These are phyloP conservation scores for Quillaja saponaria DNA, from an alignment of 306 rosid genomes.

Conservation along the genomic window DNA sequence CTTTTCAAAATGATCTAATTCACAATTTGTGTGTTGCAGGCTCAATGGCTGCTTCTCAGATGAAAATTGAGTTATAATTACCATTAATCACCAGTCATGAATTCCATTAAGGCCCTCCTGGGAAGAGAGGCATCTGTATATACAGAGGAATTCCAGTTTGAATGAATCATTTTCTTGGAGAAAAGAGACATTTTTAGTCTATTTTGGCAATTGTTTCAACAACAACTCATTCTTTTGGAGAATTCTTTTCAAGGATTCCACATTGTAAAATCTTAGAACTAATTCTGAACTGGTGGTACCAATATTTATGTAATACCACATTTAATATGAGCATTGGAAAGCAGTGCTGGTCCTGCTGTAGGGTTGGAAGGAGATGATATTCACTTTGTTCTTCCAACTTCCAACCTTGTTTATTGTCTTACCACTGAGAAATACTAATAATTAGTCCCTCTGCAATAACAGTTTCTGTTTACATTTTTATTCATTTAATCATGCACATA, in stretches of 20 bases:
- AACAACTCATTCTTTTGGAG: slow-evolving; percentile 51
- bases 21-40: slow-evolving; percentile 27
- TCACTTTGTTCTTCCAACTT: no score
- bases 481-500: not conserved
- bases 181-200: slow-evolving; percentile 23
- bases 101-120: slow-evolving; percentile 36
- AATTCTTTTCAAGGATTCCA: slow-evolving; percentile 43
- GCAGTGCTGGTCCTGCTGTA: not conserved
- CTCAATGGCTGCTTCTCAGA: slow-evolving; percentile 42
- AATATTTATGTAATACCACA: slow-evolving; percentile 1
- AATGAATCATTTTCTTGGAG: slow-evolving; percentile 35
- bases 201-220: slow-evolving; percentile 29
- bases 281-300: slow-evolving; percentile 29
- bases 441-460: slow-evolving; percentile 1
- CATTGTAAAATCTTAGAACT: slow-evolving; percentile 40
- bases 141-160: slow-evolving; percentile 41
- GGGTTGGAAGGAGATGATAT: no score
- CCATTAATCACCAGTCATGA: slow-evolving; percentile 15
- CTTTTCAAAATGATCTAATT: not conserved
- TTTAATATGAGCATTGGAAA: not conserved
- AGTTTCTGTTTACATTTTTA: not conserved
- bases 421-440: not conserved
- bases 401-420: no score
- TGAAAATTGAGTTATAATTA: slow-evolving; percentile 51
- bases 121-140: slow-evolving; percentile 44